Base-by-base conservation (phyloP, 2,329 filamentous ascomycete genomes). In the Moelleriella libera region DNA sequence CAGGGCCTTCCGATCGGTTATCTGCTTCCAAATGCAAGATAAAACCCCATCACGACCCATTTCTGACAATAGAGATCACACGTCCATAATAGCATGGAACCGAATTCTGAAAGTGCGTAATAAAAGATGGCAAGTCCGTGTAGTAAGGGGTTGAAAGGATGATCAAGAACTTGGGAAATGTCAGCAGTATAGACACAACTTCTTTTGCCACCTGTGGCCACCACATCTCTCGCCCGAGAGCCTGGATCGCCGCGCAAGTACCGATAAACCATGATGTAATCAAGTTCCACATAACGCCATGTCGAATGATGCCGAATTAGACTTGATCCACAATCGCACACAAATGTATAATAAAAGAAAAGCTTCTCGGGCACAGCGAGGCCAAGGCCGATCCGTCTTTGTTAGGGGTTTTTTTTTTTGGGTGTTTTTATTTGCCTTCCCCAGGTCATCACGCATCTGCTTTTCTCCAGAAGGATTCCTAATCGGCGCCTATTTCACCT, bases 401-500 rank as follows among this genome's bases (percentile, higher is more conserved):
- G 29, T 41, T 5, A 11, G n/a, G 14, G 40, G 7, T 2, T 4
- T 41, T 41, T 41, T 41, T 11, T 41, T 41, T 41, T 4, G 4
- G 2, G 40, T 41, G 10, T 41, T 41, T n/a, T n/a, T 41, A 2
- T 41, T 5, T 41, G 10, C n/a, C 14, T 12, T 21, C 10, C 7
- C 40, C 6, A 7, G 9, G 10, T 12, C 9, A 12, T n/a, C 40
- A n/a, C 40, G 10, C 7, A 3, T 11, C n/a, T 7, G 40, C 7
- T 41, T 12, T 7, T n/a, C 6, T 5, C 40, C 40, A 12, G n/a
- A 43, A 21, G 21, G 21, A 21, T 30, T n/a, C 44, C 61, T 66
- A 80, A 44, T 80, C 76, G 52, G 76, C 72, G 47, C 72, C 71
- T 57, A 82, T 80, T 40, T 78, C 75, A 48, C 70, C 66, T 41